Conservation (phyloP, 1,284 basidiomycete genomes). For the Xanthoconium separans region DNA sequence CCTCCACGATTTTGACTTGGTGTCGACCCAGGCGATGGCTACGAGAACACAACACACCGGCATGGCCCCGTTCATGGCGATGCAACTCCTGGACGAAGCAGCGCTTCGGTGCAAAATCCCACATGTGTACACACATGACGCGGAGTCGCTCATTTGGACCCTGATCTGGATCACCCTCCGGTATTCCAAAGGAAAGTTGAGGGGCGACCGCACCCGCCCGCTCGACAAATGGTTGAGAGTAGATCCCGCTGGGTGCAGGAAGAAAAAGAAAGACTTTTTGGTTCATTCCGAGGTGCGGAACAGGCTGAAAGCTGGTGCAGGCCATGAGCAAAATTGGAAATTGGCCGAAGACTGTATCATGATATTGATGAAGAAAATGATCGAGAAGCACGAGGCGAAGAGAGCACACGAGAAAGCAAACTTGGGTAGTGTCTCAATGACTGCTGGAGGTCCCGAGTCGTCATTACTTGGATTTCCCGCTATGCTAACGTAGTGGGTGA, state of each 20-base stretch:
- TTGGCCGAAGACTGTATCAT: background rate
- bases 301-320: background rate
- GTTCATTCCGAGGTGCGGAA: no score
- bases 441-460: no score
- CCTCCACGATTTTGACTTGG: constrained; percentile 23
- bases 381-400: no score
- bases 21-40: background rate
- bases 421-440: no score
- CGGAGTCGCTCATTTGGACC: constrained; percentile 23
- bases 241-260: background rate
- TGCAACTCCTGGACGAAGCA: constrained; percentile 23
- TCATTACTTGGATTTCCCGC: no score
- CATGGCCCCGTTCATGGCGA: constrained; percentile 34
- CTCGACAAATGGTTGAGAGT: background rate
- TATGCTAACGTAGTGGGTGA: no score
- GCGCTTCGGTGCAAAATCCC: constrained; percentile 13
- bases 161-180: background rate
- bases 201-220: background rate
- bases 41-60: constrained; percentile 21
- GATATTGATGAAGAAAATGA: no score
- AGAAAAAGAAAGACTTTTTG: background rate
- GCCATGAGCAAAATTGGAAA: background rate
- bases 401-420: no score
- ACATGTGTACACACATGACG: constrained; percentile 28
- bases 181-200: background rate